Evolutionary conservation across 202 grass and related monocot species (phyloP), one percentile per base, ranked within the genome.

Genomic region (Zoysia matrella): DNA sequence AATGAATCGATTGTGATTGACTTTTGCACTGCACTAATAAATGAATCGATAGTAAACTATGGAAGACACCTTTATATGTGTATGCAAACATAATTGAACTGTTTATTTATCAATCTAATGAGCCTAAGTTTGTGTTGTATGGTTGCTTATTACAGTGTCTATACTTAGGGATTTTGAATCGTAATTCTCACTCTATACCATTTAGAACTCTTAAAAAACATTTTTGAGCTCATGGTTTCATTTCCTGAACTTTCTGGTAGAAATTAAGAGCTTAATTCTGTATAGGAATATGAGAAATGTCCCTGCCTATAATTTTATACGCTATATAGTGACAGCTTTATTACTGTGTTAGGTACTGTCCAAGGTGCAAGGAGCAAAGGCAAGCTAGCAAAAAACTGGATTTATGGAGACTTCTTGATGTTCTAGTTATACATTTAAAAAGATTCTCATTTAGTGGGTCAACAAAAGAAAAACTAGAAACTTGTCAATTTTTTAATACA

Each of bases 361-460:
- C 96, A 13, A 94, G 87, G 79, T 99, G 96, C 89, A 96, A 99
- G 81, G 93, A 96, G 70, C 93, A 94, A 89, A 94, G 93, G 67
- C 96, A 99, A 87, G 96, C 96, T 50, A 99, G 96, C 89, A 99
- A 99, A 94, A 99, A 99, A 66, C 78, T 99, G n/a, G 96, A 99
- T 69, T 87, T 99, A 45, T 99, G 96, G 96, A 99, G 93, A 85
- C 93, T 99, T 82, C 96, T 93, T 15, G 89, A 99, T 74, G 93
- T 99, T 45, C 79, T 99, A 76, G 96, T 99, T 69, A 99, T 99
- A 84, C 93, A 99, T 88, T 84, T 99, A 60, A 99, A 99, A 73
- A 95, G 93, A 76, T 99, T 99, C 77, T 99, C 93, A 4, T 96
- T 99, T 76, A 99, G 91, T 65, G 88, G 93, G 55, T 94, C 93